Evolutionary conservation across 352 stramenopile species (phyloP).

Genomic region (Phytophthora citricola): DNA sequence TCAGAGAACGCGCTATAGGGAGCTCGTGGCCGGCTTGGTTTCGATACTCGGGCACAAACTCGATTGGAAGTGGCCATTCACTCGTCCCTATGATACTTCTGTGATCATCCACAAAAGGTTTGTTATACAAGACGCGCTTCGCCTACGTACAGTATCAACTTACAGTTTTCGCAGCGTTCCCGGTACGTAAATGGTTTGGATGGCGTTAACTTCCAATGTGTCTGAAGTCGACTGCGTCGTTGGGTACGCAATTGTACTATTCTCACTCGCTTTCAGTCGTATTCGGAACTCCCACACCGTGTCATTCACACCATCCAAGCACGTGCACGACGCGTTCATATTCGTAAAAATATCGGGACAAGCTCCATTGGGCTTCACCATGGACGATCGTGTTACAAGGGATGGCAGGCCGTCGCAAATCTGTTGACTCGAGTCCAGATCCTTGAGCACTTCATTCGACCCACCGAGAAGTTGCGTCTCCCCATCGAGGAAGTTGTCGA

Average conservation of each 20-base stretch:
- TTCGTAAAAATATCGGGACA: slow-evolving; percentile 36
- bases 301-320: slow-evolving; percentile 31
- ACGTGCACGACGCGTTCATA: slow-evolving; percentile 51
- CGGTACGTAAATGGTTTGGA: slow-evolving; percentile 40
- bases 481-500: slow-evolving; percentile 39
- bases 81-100: slow-evolving; percentile 34
- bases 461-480: slow-evolving; percentile 42
- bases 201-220: slow-evolving; percentile 29
- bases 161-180: slow-evolving; percentile 35
- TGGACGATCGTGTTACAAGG: slow-evolving; percentile 35
- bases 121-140: not conserved
- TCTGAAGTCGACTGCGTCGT: slow-evolving; percentile 15
- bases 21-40: slow-evolving; percentile 20
- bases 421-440: slow-evolving; percentile 11
- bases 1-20: slow-evolving; percentile 25
- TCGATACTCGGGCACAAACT: slow-evolving; percentile 37
- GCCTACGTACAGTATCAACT: not conserved
- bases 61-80: slow-evolving; percentile 21
- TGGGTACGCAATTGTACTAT: slow-evolving; percentile 11
- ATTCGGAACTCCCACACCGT: slow-evolving; percentile 34
- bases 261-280: slow-evolving; percentile 7
- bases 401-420: slow-evolving; percentile 37
- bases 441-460: slow-evolving; percentile 10
- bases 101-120: slow-evolving; percentile 3
- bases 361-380: slow-evolving; percentile 31